Evolutionary conservation across 176 grass and related monocot genomes (phyloP).

Genomic region (Bolboschoenus planiculmis): DNA sequence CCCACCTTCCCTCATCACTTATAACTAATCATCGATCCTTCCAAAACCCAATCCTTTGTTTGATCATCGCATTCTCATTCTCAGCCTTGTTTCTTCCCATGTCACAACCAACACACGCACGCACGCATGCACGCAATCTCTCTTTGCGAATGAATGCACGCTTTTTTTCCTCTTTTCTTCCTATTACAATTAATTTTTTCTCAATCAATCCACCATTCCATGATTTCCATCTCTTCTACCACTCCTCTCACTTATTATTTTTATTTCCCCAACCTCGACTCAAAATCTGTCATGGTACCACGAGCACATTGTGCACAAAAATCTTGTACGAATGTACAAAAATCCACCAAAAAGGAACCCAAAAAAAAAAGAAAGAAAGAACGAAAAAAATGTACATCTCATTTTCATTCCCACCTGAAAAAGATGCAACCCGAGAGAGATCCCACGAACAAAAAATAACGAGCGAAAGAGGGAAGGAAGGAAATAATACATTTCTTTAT

Average conservation of each 20-base stretch:
- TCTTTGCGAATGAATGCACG: not conserved
- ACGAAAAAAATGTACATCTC: not conserved
- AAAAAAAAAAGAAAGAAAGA: not conserved
- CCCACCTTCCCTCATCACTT: not conserved
- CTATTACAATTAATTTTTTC: not conserved
- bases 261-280: not conserved
- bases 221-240: not conserved
- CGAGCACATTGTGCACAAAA: not conserved
- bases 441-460: conserved; percentile 18
- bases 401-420: conserved; percentile 20
- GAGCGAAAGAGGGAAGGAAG: conserved; percentile 8
- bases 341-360: not conserved
- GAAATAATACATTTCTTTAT: conserved; percentile 7
- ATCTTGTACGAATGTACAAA: conserved; percentile 2
- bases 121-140: not conserved
- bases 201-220: not conserved
- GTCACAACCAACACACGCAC: not conserved
- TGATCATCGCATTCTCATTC: not conserved
- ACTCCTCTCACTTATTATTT: not conserved
- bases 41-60: not conserved
- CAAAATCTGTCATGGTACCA: not conserved
- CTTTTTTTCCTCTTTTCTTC: too few relatives aligned
- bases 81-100: not conserved
- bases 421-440: not conserved
- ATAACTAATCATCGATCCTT: not conserved